phyloP scores from a whole-genome alignment of 2,329 filamentous ascomycete genomes.

The Fusarium nematophilum region DNA sequence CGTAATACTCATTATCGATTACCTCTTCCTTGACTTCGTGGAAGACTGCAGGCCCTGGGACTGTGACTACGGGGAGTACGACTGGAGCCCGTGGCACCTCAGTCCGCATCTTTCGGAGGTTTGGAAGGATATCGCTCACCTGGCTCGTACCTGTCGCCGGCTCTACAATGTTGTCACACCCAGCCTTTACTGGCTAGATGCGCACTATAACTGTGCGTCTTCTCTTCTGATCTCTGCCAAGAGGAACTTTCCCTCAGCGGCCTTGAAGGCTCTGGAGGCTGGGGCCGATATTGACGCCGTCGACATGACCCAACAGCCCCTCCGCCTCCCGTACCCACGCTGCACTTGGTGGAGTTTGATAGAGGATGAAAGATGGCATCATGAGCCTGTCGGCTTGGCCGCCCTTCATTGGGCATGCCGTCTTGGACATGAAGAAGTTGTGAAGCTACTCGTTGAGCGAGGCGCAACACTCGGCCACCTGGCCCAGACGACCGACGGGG shows the following conservation, averaged over 20 bases:
- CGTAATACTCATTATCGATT: not conserved
- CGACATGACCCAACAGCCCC: not conserved
- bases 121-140: not conserved
- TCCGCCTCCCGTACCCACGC: too few relatives aligned
- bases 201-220: not conserved
- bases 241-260: not conserved
- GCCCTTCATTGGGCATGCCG: slow-evolving; percentile 4
- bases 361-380: not conserved
- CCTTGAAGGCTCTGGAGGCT: not conserved
- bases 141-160: not conserved
- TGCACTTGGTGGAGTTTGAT: not conserved
- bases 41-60: slow-evolving; percentile 6
- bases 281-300: not conserved
- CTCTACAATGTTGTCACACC: not conserved
- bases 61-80: not conserved
- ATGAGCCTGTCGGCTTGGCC: not conserved
- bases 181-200: not conserved
- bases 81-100: not conserved
- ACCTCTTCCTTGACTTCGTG: not conserved
- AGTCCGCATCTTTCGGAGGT: not conserved
- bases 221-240: slow-evolving; percentile 2
- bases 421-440: slow-evolving; percentile 1
- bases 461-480: not conserved
- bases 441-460: not conserved
- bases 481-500: not conserved